Evolutionary conservation across 352 stramenopile genomes (phyloP).

Genomic region (Phytopythium litorale): DNA sequence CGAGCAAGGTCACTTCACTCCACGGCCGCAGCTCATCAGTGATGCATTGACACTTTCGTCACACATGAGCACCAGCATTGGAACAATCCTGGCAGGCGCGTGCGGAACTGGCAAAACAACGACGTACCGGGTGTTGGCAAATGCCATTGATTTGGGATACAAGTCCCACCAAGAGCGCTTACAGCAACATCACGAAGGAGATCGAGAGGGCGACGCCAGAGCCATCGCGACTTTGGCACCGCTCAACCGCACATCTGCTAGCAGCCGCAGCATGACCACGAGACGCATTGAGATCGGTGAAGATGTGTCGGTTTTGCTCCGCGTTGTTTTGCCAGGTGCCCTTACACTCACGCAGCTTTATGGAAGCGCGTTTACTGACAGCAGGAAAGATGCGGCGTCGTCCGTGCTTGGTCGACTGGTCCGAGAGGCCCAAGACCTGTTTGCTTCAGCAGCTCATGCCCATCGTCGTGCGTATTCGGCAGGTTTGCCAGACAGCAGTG

Average conservation of each 20-base stretch:
- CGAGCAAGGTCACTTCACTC: constrained; percentile 17
- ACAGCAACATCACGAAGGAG: background rate
- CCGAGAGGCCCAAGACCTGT: constrained; percentile 25
- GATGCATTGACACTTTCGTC: constrained; percentile 11
- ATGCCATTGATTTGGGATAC: constrained; percentile 8
- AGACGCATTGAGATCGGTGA: background rate
- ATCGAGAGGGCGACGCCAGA: background rate
- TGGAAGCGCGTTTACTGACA: constrained; percentile 30
- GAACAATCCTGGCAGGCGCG: constrained; percentile 20
- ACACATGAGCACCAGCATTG: constrained; percentile 12
- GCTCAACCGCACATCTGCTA: background rate
- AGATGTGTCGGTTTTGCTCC: constrained; percentile 10
- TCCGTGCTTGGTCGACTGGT: constrained; percentile 35
- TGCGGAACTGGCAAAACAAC: constrained; percentile 36
- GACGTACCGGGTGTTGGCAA: constrained; percentile 29
- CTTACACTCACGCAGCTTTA: constrained; percentile 47
- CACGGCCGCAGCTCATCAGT: constrained; percentile 18
- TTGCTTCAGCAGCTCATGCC: background rate
- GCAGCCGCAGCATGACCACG: background rate
- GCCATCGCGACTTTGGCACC: too few relatives aligned
- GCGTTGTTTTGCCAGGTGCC: constrained; percentile 31
- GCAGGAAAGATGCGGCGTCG: constrained; percentile 18
- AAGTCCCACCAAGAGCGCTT: background rate
- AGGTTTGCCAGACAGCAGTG: background rate
- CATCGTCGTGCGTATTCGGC: background rate